Conservation (phyloP, 78 protist genomes). For the Dictyostelium discoideum region dicty_2.7 NC_007088.5:5752501-5753000, state of each 20-base stretch:
- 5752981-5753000: not conserved
- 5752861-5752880: not conserved
- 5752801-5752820: not conserved
- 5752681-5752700: not conserved
- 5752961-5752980: not conserved
- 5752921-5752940: not conserved
- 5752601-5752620: not conserved
- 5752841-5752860: not conserved
- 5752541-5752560: not conserved
- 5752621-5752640: not conserved
- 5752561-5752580: not conserved
- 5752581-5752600: conserved; percentile 5
- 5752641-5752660: not conserved
- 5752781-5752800: not conserved
- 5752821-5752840: not conserved
- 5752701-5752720: not conserved
- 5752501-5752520: conserved; percentile 24
- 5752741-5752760: not conserved
- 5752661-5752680: not conserved
- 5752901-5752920: not conserved
- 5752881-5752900: not conserved
- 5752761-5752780: not conserved
- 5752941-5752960: not conserved
- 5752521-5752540: conserved; percentile 22
- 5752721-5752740: not conserved